These are phyloP conservation scores for Ceratobasidium sp. DNA, from an alignment of 1,284 basidiomycete species.

Conservation along the genomic window DNA sequence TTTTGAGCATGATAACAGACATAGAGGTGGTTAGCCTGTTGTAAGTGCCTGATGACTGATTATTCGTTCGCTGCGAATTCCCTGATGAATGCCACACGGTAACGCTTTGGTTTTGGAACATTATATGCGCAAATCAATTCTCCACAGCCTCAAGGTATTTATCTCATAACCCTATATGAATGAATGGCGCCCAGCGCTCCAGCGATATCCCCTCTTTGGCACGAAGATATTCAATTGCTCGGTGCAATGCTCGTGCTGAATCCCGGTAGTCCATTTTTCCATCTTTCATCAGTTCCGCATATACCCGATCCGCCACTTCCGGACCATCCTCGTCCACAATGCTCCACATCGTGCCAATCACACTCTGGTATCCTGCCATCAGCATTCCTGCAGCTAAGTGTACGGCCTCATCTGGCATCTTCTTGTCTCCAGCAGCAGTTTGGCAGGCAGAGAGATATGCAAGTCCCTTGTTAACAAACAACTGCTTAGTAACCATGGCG, in stretches of 20 bases:
- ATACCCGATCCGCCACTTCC: not conserved
- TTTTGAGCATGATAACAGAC: too few relatives aligned
- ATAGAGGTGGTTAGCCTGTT: too few relatives aligned
- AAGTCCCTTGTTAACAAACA: not conserved
- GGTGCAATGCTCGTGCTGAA: not conserved
- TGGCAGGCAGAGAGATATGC: not conserved
- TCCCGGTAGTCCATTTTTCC: not conserved
- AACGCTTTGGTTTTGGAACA: too few relatives aligned
- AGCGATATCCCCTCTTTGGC: not conserved
- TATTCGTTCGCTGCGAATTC: too few relatives aligned
- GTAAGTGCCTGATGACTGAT: too few relatives aligned
- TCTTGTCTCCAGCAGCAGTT: not conserved
- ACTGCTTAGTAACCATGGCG: not conserved
- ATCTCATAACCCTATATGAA: slow-evolving; percentile 20
- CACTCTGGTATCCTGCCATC: slow-evolving; percentile 9
- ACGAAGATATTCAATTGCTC: slow-evolving; percentile 5
- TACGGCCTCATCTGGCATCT: not conserved
- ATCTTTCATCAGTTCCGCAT: not conserved
- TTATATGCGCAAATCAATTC: too few relatives aligned
- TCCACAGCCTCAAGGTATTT: too few relatives aligned
- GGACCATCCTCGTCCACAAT: slow-evolving; percentile 26
- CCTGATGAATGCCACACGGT: too few relatives aligned
- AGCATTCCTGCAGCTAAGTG: slow-evolving; percentile 11
- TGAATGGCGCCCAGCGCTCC: not conserved
- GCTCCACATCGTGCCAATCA: slow-evolving; percentile 29